A percentile compares a stretch with the other conserved stretches of the same genome.
Evolutionary conservation across 2,329 filamentous ascomycete genomes (phyloP).

Genomic region (Arthroderma uncinatum): DNA sequence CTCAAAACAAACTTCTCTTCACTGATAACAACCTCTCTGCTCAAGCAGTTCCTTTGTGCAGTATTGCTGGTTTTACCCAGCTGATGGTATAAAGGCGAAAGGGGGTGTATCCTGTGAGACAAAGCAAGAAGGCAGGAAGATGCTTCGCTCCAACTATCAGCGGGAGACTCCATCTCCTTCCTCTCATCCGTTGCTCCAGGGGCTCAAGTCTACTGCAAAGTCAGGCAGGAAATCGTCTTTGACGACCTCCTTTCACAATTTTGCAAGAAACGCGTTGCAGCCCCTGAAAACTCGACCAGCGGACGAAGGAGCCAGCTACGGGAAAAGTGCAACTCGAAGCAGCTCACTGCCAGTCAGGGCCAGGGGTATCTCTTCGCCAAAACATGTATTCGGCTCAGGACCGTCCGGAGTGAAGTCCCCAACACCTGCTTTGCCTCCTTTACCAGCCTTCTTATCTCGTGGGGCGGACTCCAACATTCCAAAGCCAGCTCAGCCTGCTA

Average conservation of each 20-base stretch:
- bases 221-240: constrained; percentile 14
- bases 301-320: constrained; percentile 1
- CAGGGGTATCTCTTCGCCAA: not conserved
- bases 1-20: not conserved
- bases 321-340: not conserved
- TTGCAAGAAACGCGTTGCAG: constrained; percentile 17
- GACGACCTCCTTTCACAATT: constrained; percentile 14
- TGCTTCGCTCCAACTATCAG: not conserved
- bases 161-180: not conserved
- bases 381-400: not conserved
- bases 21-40: not conserved
- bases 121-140: not conserved
- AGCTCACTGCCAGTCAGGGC: constrained; percentile 1
- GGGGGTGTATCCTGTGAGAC: not conserved
- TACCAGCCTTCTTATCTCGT: not conserved
- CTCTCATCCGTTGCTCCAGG: not conserved
- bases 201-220: constrained; percentile 7
- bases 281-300: constrained; percentile 10
- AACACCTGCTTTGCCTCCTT: not conserved
- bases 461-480: constrained; percentile 5
- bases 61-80: not conserved
- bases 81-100: not conserved
- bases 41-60: not conserved
- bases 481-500: not conserved
- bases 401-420: not conserved